Evolutionary conservation across 2,329 filamentous ascomycete species (phyloP).

Genomic region (Pyrenochaeta sp.): DNA sequence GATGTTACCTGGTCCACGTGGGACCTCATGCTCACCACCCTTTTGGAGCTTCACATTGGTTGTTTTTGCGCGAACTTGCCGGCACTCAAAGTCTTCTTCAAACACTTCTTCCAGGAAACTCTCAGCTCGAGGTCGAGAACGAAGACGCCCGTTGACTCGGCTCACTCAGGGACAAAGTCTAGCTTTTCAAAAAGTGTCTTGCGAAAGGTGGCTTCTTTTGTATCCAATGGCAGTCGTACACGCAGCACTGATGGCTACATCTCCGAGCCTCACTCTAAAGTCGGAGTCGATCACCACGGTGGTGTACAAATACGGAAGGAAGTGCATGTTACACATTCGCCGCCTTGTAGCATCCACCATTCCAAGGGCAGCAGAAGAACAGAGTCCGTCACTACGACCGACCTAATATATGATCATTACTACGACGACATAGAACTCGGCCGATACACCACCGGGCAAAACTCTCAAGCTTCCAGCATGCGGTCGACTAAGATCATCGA

Average conservation of each 20-base stretch:
- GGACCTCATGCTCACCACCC: constrained; percentile 24
- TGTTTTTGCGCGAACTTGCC: constrained; percentile 42
- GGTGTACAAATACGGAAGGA: constrained; percentile 28
- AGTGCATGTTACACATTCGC: constrained; percentile 16
- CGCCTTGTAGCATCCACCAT: constrained; percentile 1
- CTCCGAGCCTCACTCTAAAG: constrained; percentile 26
- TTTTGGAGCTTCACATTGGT: constrained; percentile 40
- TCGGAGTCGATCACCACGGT: constrained; percentile 30
- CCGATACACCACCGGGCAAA: constrained; percentile 16
- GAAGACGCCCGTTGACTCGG: constrained; percentile 3
- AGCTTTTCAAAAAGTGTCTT: constrained; percentile 5
- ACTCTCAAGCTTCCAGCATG: constrained; percentile 15
- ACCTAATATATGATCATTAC: constrained; percentile 22
- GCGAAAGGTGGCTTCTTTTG: constrained; percentile 13
- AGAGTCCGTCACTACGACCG: constrained; percentile 17
- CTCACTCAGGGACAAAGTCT: background rate
- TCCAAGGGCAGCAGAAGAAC: constrained; percentile 1
- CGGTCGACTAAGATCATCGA: constrained; percentile 9
- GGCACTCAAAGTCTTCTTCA: constrained; percentile 44
- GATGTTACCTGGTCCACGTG: constrained; percentile 38
- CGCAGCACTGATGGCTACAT: constrained; percentile 29
- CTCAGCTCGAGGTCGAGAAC: constrained; percentile 16
- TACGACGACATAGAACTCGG: constrained; percentile 37
- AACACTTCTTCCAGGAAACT: constrained; percentile 34
- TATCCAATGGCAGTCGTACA: constrained; percentile 8